These are phyloP conservation scores for Musa itinerans DNA, from an alignment of 176 grass and related monocot species.

Conservation along the genomic window DNA sequence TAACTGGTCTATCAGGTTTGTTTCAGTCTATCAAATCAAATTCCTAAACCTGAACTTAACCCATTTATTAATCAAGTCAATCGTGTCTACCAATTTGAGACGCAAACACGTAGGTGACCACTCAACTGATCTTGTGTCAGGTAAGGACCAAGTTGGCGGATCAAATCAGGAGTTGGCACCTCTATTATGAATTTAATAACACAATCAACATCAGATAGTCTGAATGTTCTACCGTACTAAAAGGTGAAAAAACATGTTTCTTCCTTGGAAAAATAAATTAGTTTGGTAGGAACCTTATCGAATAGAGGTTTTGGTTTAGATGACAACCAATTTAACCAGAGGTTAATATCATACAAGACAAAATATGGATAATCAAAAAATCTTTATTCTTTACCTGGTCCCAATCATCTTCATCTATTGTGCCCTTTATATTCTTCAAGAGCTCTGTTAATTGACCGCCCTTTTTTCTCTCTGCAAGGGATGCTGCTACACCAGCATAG, in stretches of 20 bases:
- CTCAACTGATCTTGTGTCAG: not conserved
- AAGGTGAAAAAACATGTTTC: not conserved
- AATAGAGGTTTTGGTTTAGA: not conserved
- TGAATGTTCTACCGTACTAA: not conserved
- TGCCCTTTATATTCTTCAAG: conserved; percentile 94
- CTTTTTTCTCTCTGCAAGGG: conserved; percentile 83
- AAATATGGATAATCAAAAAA: conserved; percentile 12
- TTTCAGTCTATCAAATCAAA: not conserved
- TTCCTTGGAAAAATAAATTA: not conserved
- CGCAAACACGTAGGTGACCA: too few species aligned
- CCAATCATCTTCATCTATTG: conserved; percentile 86
- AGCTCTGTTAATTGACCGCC: conserved; percentile 83
- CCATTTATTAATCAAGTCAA: too few species aligned
- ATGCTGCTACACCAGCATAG: conserved; percentile 84
- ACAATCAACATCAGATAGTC: not conserved
- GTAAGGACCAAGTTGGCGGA: not conserved
- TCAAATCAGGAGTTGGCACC: not conserved
- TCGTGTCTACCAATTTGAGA: too few species aligned
- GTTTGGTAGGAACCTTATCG: not conserved
- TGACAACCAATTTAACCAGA: not conserved
- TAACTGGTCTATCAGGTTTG: not conserved
- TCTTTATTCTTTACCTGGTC: conserved; percentile 57
- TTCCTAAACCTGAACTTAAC: not conserved
- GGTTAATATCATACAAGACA: not conserved
- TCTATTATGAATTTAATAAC: not conserved